Base-by-base conservation (phyloP, 352 stramenopile genomes). In the Pythium aristosporum region DNA sequence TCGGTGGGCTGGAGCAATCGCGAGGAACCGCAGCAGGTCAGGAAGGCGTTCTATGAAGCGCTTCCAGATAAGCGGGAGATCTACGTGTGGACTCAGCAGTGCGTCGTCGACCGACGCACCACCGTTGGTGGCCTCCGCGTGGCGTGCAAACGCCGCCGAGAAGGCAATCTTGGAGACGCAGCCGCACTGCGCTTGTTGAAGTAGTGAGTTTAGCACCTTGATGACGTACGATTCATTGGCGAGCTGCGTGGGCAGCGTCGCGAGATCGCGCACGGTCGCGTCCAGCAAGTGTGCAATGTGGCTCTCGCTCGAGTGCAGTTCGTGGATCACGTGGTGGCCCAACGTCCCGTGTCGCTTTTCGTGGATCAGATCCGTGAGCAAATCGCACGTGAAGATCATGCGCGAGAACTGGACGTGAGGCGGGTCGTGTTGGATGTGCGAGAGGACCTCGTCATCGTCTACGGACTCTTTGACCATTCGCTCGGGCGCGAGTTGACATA, bases 351-450 rank as follows among this genome's bases (percentile, higher is more conserved):
- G 76, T 18, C 84, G 74, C 2, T 76, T 71, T 44, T 92, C 84
- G 49, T 92, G 84, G 61, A 92, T 88, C 46, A 92, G 51, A 59
- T 91, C 84, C 0, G 84, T 92, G 18, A 92, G 53, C 54, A 92
- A 66, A 60, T 92, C 84, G 51, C 84, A 92, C 30, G 81, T 89
- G 68, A 88, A 91, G 21, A 92, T 43, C 84, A 92, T 91, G 11
- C 82, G 80, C 2, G 77, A 65, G 56, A 92, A 92, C 34, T 62
- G 64, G 10, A 85, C 48, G 55, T 89, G 79, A 12, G 62, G 58
- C 10, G 68, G 49, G 37, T 89, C 80, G 1, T 76, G 34, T n/a
- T 28, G 28, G 36, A 57, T 16, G 15, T 25, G 23, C 9, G 30
- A 47, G n/a, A 42, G 20, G 42, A 71, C 32, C 28, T 34, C 23